Conservation (phyloP, 495 filamentous ascomycete species). For the Podospora pseudocomata region DNA sequence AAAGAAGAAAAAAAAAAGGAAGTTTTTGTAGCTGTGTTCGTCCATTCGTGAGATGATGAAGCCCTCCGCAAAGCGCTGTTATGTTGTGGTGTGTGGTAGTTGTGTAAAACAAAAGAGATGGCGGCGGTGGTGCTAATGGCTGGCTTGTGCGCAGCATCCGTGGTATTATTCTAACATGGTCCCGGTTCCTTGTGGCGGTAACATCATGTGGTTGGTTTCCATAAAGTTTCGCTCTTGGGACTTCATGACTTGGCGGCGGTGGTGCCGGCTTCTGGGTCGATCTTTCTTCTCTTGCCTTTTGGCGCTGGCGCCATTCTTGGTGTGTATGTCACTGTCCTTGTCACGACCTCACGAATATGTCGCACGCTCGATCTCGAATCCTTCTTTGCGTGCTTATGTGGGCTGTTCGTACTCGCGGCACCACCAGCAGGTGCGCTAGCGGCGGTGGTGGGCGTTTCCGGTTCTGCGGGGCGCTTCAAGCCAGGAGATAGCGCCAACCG, state of each 20-base stretch:
- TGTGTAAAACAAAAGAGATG: slow-evolving; percentile 2
- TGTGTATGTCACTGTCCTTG: slow-evolving; percentile 71
- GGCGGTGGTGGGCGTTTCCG: slow-evolving; percentile 25
- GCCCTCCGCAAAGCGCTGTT: not conserved
- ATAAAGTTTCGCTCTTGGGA: no score
- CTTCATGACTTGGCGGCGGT: slow-evolving; percentile 31
- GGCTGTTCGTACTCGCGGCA: not conserved
- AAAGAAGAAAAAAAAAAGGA: not conserved
- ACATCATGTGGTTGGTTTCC: no score
- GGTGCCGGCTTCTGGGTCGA: slow-evolving; percentile 47
- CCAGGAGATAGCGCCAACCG: slow-evolving; percentile 41
- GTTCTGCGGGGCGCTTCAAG: slow-evolving; percentile 36
- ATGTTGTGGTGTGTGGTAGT: not conserved
- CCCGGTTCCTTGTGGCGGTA: not conserved
- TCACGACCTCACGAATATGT: slow-evolving; percentile 66
- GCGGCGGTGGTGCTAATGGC: not conserved
- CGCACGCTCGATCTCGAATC: slow-evolving; percentile 49
- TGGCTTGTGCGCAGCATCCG: not conserved
- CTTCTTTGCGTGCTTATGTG: slow-evolving; percentile 33
- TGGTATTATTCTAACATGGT: not conserved
- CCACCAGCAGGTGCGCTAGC: not conserved
- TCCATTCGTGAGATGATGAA: not conserved
- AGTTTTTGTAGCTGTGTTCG: not conserved
- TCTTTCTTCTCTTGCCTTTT: slow-evolving; percentile 70
- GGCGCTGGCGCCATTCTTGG: slow-evolving; percentile 66